Evolutionary conservation across 805 yeast genomes (phyloP).

Genomic region (Saccharomyces jurei): DNA sequence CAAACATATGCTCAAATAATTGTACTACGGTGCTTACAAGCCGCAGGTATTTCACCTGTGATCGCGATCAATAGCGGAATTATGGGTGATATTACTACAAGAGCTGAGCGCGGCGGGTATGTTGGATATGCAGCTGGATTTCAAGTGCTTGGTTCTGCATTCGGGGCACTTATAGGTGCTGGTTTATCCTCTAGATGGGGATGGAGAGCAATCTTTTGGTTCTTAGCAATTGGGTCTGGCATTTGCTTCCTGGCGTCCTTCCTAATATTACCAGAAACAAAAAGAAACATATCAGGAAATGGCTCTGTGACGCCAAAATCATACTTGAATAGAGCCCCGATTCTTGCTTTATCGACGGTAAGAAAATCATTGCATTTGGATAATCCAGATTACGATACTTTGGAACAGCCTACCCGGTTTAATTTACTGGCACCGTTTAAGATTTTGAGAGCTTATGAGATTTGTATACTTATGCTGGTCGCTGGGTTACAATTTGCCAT

Average conservation of each 20-base stretch:
- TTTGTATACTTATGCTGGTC: conserved; percentile 44
- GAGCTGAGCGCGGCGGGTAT: conserved; percentile 60
- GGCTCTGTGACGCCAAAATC: conserved; percentile 50
- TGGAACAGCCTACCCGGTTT: conserved; percentile 18
- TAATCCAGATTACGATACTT: conserved; percentile 28
- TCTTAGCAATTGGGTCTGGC: conserved; percentile 59
- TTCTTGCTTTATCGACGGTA: conserved; percentile 26
- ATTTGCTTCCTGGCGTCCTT: conserved; percentile 30
- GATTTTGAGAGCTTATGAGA: conserved; percentile 38
- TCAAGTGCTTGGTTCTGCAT: conserved; percentile 62
- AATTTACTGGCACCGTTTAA: conserved; percentile 35
- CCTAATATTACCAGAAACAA: conserved; percentile 63
- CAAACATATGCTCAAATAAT: conserved; percentile 53
- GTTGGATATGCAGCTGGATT: conserved; percentile 61
- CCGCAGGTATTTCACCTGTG: conserved; percentile 69
- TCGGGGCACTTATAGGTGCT: conserved; percentile 67
- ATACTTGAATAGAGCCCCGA: conserved; percentile 38
- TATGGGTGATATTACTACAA: conserved; percentile 63
- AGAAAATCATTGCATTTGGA: conserved; percentile 22
- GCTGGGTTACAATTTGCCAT: conserved; percentile 55
- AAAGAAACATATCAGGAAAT: conserved; percentile 64
- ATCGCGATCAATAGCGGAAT: conserved; percentile 64
- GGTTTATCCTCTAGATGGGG: conserved; percentile 37
- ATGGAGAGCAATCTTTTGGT: conserved; percentile 80
- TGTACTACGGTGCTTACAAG: conserved; percentile 65